Evolutionary conservation across 805 yeast genomes (phyloP).

Genomic region (Schwanniomyces vanrijiae): DNA sequence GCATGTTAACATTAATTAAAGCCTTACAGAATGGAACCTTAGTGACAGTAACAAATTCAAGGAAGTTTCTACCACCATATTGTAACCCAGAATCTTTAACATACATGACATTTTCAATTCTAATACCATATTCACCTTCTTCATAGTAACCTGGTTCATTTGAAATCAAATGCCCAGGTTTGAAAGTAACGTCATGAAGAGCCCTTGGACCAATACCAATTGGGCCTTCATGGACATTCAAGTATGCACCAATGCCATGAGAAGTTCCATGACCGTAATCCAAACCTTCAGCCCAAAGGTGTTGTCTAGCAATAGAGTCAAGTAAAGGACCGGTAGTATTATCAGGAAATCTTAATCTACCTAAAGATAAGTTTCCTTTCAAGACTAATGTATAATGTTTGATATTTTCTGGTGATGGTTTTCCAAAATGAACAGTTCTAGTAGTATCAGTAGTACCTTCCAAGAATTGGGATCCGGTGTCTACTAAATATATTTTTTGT

Average conservation of each 20-base stretch:
- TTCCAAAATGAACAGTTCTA: constrained; percentile 55
- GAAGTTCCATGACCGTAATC: constrained; percentile 68
- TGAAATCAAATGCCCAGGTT: constrained; percentile 55
- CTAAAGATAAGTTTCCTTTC: constrained; percentile 55
- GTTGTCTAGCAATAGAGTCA: constrained; percentile 60
- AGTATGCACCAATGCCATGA: constrained; percentile 62
- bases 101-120: constrained; percentile 53
- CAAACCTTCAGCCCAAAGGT: constrained; percentile 54
- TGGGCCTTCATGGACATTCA: constrained; percentile 65
- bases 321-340: constrained; percentile 53
- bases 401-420: constrained; percentile 46
- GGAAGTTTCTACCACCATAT: constrained; percentile 56
- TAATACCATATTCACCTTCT: constrained; percentile 58
- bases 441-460: constrained; percentile 69
- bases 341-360: constrained; percentile 52
- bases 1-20: constrained; percentile 60
- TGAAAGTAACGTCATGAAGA: constrained; percentile 43
- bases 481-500: constrained; percentile 51
- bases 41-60: constrained; percentile 81
- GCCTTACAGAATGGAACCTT: constrained; percentile 79
- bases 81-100: constrained; percentile 40
- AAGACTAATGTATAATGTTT: constrained; percentile 56
- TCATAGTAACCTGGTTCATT: constrained; percentile 67
- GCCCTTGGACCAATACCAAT: constrained; percentile 59
- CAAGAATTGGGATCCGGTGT: constrained; percentile 60